A percentile compares a stretch with the other conserved stretches of the same genome.
phyloP scores from a whole-genome alignment of 2,329 filamentous ascomycete species.

The Pseudogymnoascus sp. region DNA sequence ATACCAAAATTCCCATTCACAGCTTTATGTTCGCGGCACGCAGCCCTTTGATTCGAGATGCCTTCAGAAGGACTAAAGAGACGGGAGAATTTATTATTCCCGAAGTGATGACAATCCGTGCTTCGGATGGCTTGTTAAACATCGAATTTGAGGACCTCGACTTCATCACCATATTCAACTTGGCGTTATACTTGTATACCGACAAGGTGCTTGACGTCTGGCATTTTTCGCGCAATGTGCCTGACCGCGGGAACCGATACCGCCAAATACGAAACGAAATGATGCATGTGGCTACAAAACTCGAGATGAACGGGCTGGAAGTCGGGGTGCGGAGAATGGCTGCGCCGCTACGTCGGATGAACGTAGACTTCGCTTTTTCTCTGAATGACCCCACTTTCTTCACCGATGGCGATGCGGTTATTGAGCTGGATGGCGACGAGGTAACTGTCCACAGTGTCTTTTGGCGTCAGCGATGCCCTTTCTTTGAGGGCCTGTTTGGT shows the following conservation, averaged over 20 bases:
- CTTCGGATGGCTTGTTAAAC: conserved; percentile 46
- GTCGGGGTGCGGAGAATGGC: conserved; percentile 70
- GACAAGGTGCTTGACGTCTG: conserved; percentile 79
- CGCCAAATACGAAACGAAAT: conserved; percentile 76
- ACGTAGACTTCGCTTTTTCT: conserved; percentile 64
- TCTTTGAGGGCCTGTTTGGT: conserved; percentile 84
- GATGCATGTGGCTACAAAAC: conserved; percentile 72
- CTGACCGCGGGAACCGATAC: conserved; percentile 63
- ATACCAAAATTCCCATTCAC: conserved; percentile 64
- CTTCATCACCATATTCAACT: conserved; percentile 69
- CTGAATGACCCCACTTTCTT: conserved; percentile 66
- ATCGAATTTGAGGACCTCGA: conserved; percentile 68
- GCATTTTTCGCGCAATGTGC: conserved; percentile 63
- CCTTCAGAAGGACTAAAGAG: conserved; percentile 52
- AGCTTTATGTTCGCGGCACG: conserved; percentile 72
- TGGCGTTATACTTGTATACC: conserved; percentile 74
- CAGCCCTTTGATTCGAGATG: conserved; percentile 61
- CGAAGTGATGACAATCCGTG: conserved; percentile 55
- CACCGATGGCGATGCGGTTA: conserved; percentile 68
- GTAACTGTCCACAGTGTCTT: conserved; percentile 70
- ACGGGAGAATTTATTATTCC: conserved; percentile 49
- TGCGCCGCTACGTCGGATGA: conserved; percentile 55
- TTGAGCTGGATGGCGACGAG: conserved; percentile 72
- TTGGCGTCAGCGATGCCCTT: conserved; percentile 78
- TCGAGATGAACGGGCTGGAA: conserved; percentile 69